Evolutionary conservation across 1,139 yeast genomes (phyloP).

Genomic region (Lodderomyces jiufengensis): DNA sequence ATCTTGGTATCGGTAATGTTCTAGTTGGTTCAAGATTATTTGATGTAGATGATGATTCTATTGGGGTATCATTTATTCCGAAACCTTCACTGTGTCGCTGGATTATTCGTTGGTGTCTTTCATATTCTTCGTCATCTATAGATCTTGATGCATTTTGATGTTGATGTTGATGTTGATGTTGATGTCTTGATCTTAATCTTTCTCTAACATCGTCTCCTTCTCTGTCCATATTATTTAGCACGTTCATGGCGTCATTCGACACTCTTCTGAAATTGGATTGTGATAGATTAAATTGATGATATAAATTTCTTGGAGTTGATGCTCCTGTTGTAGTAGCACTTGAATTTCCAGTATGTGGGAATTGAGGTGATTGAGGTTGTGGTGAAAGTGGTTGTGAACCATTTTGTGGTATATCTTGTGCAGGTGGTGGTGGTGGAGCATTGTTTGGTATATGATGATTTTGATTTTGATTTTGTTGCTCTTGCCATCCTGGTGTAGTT

Average conservation of each 20-base stretch:
- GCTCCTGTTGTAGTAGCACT: conserved; percentile 4
- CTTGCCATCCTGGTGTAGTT: too few species aligned
- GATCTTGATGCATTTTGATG: too few species aligned
- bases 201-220: too few species aligned
- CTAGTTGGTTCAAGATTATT: conserved; percentile 1
- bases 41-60: conserved; percentile 1
- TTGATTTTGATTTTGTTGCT: too few species aligned
- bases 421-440: conserved; percentile 6
- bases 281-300: too few species aligned
- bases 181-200: too few species aligned
- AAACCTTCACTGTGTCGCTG: conserved; percentile 1
- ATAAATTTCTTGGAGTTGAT: background rate
- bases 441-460: conserved; percentile 3
- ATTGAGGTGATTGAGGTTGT: background rate
- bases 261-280: too few species aligned
- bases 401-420: conserved; percentile 1
- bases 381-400: conserved; percentile 3
- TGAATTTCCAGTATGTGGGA: too few species aligned
- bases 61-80: background rate
- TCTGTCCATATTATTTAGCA: too few species aligned
- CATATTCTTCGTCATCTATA: too few species aligned
- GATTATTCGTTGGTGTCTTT: conserved; percentile 2
- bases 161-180: conserved; percentile 3
- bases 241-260: too few species aligned
- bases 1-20: background rate